Base-by-base conservation (phyloP, 805 yeast genomes). In the Priceomyces castillae region DNA sequence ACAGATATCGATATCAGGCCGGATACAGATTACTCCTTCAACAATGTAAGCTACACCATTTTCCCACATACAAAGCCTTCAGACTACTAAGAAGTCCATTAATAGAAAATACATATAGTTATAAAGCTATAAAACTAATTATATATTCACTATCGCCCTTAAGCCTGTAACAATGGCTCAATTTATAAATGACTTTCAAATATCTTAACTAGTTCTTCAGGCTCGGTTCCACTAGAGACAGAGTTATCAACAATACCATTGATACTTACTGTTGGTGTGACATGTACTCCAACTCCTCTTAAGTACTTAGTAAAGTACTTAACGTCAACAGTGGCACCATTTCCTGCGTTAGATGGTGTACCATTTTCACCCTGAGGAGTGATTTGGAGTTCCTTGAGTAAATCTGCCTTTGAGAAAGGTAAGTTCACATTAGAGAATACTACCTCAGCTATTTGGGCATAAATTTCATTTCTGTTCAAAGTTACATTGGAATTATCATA, bases 261-360 rank as follows among this genome's bases (percentile, higher is more conserved):
- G 31, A 88, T 66, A 16, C 76, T 61, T 11, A 86, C 85, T 3
- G 94, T 82, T 16, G 96, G 96, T 2, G 94, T 86, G n/a, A 85
- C 82, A 58, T 89, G 96, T 30, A 85, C 78, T 35, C 92, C 89
- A 34, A 82, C 77, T 46, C 86, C 87, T 58, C 96, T 76, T 41
- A 80, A 81, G 57, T 79, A 80, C 59, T 81, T 75, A 15, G 90
- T 76, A 57, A 86, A 87, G 54, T 82, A 83, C 65, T 87, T 89
- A 48, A 86, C 53, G 55, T 87, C 95, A 26, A 62, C 71, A 2
- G 78, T 71, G 30, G 82, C 72, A 5, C 61, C 69, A 51, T 81
- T 83, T 7, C 94, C 92, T 3, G 60, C 54, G 54, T 86, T 85
- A 20, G 59, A 51, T 15, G 71, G 74, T 11, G 59, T 47, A 3